Base-by-base conservation (phyloP, 139 green algal species). In the Chlorella sp. region DNA sequence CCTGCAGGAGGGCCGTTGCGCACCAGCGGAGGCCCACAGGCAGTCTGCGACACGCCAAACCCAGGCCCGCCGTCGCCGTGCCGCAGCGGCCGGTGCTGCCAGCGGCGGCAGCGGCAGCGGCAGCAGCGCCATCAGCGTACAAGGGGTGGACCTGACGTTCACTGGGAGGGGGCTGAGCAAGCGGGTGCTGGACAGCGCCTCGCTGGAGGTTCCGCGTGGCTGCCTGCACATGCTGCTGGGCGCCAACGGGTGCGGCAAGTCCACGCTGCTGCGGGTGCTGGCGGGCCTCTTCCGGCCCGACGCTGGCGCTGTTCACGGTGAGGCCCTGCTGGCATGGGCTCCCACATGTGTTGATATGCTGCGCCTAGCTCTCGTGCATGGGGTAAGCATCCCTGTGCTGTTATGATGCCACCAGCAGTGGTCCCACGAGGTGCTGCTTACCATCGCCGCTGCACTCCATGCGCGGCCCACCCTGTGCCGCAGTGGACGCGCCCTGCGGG, bases 201-300 rank as follows among this genome's bases (percentile, higher is more conserved):
- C 32, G 36, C 43, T 94, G 36, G 67, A 78, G 8, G 90, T 96
- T 0, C 87, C 88, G 32, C 76, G 88, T 3, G 96, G 96, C 44
- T 89, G 87, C 16, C 88, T 99, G 51, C 96, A 98, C 89, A 98
- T 99, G 92, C 89, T 99, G 72, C 87, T 99, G 26, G 96, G 96
- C 0, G 92, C 94, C 56, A 99, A 99, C 85, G 96, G 96, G 2
- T 98, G 94, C 76, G 94, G 93, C 40, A 96, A 96, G 82, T 97
- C 93, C 19, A 98, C 96, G 20, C 84, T 98, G 58, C 86, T 98
- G 34, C 91, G 93, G n/a, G 84, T 93, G 14, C 73, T 99, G 22
- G 97, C 94, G 2, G 95, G 97, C 0, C 90, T 99, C 44, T 51
- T 97, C 43, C 46, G 80, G 4, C 84, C 89, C 2, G 88, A 95